Base-by-base conservation (phyloP, 805 yeast species). In the Priceomyces castillae region DNA sequence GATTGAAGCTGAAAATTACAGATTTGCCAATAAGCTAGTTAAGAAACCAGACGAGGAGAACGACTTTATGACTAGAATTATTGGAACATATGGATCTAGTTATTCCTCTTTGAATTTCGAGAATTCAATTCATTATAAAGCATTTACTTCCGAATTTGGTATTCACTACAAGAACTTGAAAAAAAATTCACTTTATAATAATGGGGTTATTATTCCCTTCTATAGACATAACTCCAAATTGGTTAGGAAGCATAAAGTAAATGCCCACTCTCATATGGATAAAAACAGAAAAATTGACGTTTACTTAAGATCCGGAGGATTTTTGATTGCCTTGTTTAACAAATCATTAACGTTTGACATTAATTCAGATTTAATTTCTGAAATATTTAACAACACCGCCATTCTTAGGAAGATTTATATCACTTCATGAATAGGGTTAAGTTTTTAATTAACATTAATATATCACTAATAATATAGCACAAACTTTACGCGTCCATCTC, bases 161-260 rank as follows among this genome's bases (percentile, higher is more conserved):
- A 52, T 77, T 3, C 59, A 59, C 11, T 75, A 76, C 53, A 62
- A 58, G 26, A 61, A 67, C 37, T 49, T 58, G 1, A 63, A 60
- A 14, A 39, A 44, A 28, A 43, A 49, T 20, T 57, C 72, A 5
- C 57, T 56, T 37, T 76, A 67, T 46, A 74, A 64, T 39, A 62
- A 73, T 23, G 86, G 86, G 0, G 47, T 77, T 2, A 63, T 78
- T 16, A 71, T 80, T 73, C 81, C 84, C 0, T 76, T 81, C 49
- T 71, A 59, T 53, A 65, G 74, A 42, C 61, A 64, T 28, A 61
- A 64, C 15, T 63, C 79, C 2, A 74, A 66, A 50, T 51, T 80
- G 34, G 73, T 76, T 9, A 63, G 80, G 48, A 68, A 57, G 48
- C 61, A 51, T 19, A 42, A 39, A 23, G 35, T 33, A 30, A 49